Conservation (phyloP, 352 stramenopile genomes). For the Pythium phragmitis region DNA sequence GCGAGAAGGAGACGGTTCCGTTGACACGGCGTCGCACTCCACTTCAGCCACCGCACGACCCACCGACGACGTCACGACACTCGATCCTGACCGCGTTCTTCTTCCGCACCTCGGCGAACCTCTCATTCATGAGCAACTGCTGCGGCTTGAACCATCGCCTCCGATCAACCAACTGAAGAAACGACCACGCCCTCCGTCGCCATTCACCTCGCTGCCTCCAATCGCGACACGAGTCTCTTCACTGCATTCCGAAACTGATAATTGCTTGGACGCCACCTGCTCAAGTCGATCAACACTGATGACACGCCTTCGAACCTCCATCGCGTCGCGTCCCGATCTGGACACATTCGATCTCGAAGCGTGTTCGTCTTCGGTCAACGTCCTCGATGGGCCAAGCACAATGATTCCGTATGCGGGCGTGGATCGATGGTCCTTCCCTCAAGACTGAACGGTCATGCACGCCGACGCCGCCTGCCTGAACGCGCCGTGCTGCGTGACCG, state of each 20-base stretch:
- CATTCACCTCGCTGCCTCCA: background rate
- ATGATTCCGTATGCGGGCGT: conserved; percentile 22
- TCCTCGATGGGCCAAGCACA: conserved; percentile 34
- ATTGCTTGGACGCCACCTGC: conserved; percentile 11
- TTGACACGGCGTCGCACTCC: background rate
- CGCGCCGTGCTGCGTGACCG: background rate
- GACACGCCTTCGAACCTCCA: background rate
- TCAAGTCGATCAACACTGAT: conserved; percentile 1
- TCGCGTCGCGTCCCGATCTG: background rate
- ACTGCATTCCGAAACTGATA: background rate
- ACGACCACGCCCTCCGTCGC: background rate
- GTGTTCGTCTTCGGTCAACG: conserved; percentile 30
- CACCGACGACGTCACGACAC: background rate
- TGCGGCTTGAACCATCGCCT: background rate
- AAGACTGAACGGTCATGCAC: background rate
- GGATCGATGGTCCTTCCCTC: background rate
- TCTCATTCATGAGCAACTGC: background rate
- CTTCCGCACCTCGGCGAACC: background rate
- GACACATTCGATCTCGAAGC: conserved; percentile 21
- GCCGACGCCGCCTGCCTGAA: background rate
- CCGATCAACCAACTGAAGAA: conserved; percentile 5
- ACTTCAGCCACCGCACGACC: background rate
- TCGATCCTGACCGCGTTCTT: background rate
- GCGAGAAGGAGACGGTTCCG: background rate
- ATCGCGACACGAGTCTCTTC: background rate